Evolutionary conservation across 1,284 basidiomycete genomes (phyloP), one percentile per base, ranked within the genome.

Genomic region (Cutaneotrichosporon daszewskae): DNA sequence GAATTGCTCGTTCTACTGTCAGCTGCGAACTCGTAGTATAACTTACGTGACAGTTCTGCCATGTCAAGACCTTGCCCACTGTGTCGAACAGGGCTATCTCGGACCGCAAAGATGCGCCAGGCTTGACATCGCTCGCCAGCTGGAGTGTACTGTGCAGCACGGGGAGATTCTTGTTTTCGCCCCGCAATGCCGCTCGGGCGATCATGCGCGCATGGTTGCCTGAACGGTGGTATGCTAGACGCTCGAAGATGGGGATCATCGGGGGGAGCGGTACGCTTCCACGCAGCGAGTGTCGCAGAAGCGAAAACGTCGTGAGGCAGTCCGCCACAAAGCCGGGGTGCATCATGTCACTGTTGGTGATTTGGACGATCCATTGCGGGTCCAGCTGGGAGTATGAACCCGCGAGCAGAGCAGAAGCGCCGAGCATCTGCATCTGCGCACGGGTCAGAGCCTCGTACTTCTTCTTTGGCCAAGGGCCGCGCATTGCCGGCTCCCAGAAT

Each of bases 281-380:
- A 2, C 57, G 49, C 13, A 72, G 48, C 3, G 63, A 54, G 29
- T 65, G 57, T 22, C 64, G 55, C 7, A 72, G 44, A 10, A 68
- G 46, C 2, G 64, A 42, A 31, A 72, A 68, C 13, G 67, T 54
- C 5, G 61, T 37, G 14, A 72, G 33, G 19, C 54, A 58, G 31
- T 72, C 69, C 18, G 66, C 66, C 17, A 68, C 57, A 37, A 70
- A 69, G 22, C 60, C 56, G 17, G 69, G 69, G 37, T 69, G 56
- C 46, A 69, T 51, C 32, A 65, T 42, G 13, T 62, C 58, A 13
- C 47, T n/a, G 2, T 17, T 18, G 1, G 47, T 45, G 12, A 69
- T 36, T 5, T 41, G 39, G 9, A 50, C 57, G 18, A 58, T 60
- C 60, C 61, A 66, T 23, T 35, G 18, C 4, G 54, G 53, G 8